Conservation (phyloP, 2,329 filamentous ascomycete species). For the Cladosporium phlei region DNA sequence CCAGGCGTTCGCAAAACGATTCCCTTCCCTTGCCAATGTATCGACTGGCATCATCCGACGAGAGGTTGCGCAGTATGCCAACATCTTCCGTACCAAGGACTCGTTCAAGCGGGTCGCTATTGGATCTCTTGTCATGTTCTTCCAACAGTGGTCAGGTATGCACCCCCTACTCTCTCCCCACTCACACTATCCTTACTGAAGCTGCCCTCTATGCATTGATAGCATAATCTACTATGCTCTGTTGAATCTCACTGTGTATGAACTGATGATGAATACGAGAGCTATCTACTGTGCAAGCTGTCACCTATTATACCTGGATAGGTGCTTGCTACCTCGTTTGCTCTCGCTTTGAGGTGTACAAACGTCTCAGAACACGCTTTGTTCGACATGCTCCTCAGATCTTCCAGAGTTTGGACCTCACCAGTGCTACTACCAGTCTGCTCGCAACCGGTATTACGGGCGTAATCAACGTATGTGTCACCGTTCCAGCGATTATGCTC, state of each 20-base stretch:
- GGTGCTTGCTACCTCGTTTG: too few relatives aligned
- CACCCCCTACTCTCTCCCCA: constrained; percentile 43
- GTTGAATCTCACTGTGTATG: too few relatives aligned
- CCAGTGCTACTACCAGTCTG: constrained; percentile 39
- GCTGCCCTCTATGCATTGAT: too few relatives aligned
- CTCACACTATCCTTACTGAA: too few relatives aligned
- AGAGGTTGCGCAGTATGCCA: background rate
- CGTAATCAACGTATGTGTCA: constrained; percentile 62
- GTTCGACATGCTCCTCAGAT: constrained; percentile 39
- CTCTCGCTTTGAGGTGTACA: too few relatives aligned
- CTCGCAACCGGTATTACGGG: constrained; percentile 65
- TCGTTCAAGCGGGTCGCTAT: constrained; percentile 22
- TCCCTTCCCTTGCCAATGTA: background rate
- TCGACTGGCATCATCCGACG: background rate
- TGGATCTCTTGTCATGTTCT: constrained; percentile 22
- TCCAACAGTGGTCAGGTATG: constrained; percentile 38
- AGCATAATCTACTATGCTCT: too few relatives aligned
- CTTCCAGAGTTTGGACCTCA: constrained; percentile 30
- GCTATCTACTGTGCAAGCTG: too few relatives aligned
- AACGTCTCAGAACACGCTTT: too few relatives aligned
- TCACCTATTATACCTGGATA: too few relatives aligned
- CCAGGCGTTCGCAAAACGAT: too few relatives aligned
- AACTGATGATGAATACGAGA: too few relatives aligned
- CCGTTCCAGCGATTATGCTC: constrained; percentile 60
- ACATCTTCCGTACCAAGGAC: constrained; percentile 24